Evolutionary conservation across 2,329 filamentous ascomycete genomes (phyloP).

Genomic region (Fulvia fulva): DNA sequence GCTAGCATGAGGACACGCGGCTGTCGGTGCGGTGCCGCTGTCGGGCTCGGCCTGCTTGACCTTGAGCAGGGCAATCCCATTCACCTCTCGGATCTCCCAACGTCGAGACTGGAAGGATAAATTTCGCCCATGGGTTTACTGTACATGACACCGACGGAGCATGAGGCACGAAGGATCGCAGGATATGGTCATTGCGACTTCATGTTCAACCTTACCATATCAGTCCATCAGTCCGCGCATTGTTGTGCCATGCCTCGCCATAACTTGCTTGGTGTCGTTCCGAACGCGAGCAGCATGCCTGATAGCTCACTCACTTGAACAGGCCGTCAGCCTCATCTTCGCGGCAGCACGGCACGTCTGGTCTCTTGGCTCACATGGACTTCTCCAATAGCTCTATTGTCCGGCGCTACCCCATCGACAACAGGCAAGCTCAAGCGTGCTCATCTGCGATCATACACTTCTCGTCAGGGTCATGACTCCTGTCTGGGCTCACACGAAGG

Average conservation of each 20-base stretch:
- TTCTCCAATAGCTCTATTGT: not conserved
- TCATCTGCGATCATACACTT: not conserved
- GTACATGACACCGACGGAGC: no score
- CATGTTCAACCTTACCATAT: not conserved
- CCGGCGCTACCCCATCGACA: not conserved
- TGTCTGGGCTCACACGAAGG: not conserved
- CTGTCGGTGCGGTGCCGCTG: constrained; percentile 1
- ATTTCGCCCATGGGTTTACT: no score
- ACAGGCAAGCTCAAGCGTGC: not conserved
- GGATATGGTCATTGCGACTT: not conserved
- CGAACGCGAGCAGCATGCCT: not conserved
- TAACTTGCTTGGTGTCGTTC: not conserved
- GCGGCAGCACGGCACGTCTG: constrained; percentile 12
- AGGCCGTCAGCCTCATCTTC: constrained; percentile 6
- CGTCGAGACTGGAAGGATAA: not conserved
- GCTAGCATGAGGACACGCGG: constrained; percentile 2
- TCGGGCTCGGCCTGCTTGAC: not conserved
- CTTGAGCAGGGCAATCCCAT: not conserved
- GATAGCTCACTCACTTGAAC: not conserved
- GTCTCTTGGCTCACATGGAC: constrained; percentile 7
- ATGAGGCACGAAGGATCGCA: not conserved
- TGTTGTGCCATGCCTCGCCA: not conserved
- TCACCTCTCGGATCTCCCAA: not conserved
- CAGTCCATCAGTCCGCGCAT: not conserved
- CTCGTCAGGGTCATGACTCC: not conserved